Evolutionary conservation across 139 green algal species (phyloP), one percentile per base, ranked within the genome.

Genomic region (Pseudopediastrum boryanum): DNA sequence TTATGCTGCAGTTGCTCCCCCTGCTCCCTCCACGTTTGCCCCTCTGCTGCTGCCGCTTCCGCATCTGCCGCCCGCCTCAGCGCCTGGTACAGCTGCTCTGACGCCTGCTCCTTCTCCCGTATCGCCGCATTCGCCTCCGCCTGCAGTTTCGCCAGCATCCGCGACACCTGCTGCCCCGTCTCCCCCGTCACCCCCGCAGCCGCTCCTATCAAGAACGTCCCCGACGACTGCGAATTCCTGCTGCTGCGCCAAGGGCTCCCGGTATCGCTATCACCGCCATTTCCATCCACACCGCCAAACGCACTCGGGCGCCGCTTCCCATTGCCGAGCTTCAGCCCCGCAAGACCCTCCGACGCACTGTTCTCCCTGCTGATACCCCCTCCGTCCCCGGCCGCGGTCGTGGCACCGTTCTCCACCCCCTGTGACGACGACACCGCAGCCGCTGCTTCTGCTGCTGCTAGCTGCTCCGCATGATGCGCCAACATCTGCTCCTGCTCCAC

Each of bases 1-100:
- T 82, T 79, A 5, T 58, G 38, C 54, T 80, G 27, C 4, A 73
- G n/a, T 27, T 80, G 73, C 3, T 51, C 33, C 42, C 86, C 56
- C 51, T 81, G 69, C 74, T 41, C 63, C 70, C 68, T 42, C 54
- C 84, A 68, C 33, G 19, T 54, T 38, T 43, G 66, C 23, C 78
- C 79, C 12, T 75, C 79, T 33, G 58, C 54, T 19, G 83, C 69
- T 9, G 72, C 85, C 21, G 66, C 77, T 25, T 59, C 83, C 13
- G 79, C 83, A 58, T 83, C 78, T 21, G 90, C 85, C 9, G 83
- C 85, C 8, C 77, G 80, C 78, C 88, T 64, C 54, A 92, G 75
- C 1, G 87, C 87, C 1, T 59, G 23, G 42, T 83, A 86, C 64
- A 93, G 84, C 80, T 91, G 80, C 79, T 92, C 87, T 23, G 62